Base-by-base conservation (phyloP, 2,329 filamentous ascomycete genomes). In the Alternaria hordeiaustralica region DNA sequence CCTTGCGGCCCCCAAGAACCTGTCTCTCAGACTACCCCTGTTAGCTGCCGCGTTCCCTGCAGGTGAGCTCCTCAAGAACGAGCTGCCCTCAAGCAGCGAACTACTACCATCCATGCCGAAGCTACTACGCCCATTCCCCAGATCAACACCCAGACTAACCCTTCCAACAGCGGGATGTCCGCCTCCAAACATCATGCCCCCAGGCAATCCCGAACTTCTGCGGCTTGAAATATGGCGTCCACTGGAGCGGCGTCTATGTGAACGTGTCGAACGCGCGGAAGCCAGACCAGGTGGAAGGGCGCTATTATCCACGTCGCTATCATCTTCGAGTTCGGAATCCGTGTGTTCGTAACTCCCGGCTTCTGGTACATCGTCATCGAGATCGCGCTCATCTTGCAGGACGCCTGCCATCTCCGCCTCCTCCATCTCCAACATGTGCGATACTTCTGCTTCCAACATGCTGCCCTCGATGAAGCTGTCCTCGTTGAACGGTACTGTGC, bases 301-400 rank as follows among this genome's bases (percentile, higher is more conserved):
- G n/a, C 65, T 68, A n/a, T 56, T 60, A 25, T 73, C 75, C 3
- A 71, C 64, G 33, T 76, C 74, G 25, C 71, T 73, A 11, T 70
- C 71, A 62, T 84, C 83, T 56, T 85, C 83, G 1, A 82, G 68
- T 64, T 86, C 84, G 12, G 84, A 86, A 66, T 87, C 85, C 4
- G 85, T 87, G 66, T 86, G 85, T 69, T 87, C 82, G 67, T 86
- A 87, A 66, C 81, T 83, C 21, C 84, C 85, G 5, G 84, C 84
- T 67, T 86, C 84, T 0, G 84, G 85, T 21, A 86, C 79, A 63
- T 83, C 83, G 57, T 85, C 84, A 67, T 87, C 84, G 8, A 84
- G 68, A 56, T 84, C 83, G 45, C 83, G 79, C 64, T 84, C 82
- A 56, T 85, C 84, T 60, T 82, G 79, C n/a, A 83, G 75, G 5